Percentiles rank a stretch among this genome's conserved stretches.
Evolutionary conservation across 2,329 filamentous ascomycete genomes (phyloP).

Genomic region (Trichoderma arundinaceum): DNA sequence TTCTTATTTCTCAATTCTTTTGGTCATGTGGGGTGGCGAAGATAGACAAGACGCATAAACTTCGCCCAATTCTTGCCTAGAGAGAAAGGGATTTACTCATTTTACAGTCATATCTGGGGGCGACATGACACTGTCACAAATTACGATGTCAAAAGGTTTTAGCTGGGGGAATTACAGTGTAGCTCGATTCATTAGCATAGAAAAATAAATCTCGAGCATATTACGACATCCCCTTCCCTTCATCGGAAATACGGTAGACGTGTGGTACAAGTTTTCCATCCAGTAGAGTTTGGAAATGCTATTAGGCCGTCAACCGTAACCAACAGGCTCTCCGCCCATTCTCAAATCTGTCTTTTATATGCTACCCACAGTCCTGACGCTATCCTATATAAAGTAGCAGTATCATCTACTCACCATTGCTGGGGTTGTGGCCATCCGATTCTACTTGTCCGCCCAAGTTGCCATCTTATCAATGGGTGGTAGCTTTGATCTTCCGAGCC

Average conservation of each 20-base stretch:
- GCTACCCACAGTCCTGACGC: slow-evolving; percentile 39
- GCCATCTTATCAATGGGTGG: slow-evolving; percentile 46
- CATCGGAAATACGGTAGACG: slow-evolving; percentile 35
- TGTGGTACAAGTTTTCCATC: slow-evolving; percentile 36
- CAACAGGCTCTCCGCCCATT: slow-evolving; percentile 48
- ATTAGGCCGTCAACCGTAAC: slow-evolving; percentile 48
- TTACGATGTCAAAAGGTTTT: no score
- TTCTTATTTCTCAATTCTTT: no score
- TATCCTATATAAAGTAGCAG: slow-evolving; percentile 33
- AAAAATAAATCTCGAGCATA: slow-evolving; percentile 26
- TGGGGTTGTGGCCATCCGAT: slow-evolving; percentile 28
- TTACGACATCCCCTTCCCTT: slow-evolving; percentile 34
- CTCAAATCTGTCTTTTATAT: slow-evolving; percentile 47
- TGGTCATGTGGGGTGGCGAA: no score
- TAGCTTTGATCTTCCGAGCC: slow-evolving; percentile 38
- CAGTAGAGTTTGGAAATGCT: slow-evolving; percentile 45
- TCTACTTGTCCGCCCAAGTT: slow-evolving; percentile 34
- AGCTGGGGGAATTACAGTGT: no score
- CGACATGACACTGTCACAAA: no score
- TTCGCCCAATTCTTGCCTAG: no score
- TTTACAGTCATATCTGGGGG: no score
- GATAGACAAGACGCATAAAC: no score
- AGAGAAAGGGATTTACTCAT: no score
- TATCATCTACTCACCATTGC: slow-evolving; percentile 35
- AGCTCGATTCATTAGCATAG: background rate